These are phyloP conservation scores for Lumnitzera racemosa DNA, from an alignment of 345 rosid species.

Conservation along the genomic window DNA sequence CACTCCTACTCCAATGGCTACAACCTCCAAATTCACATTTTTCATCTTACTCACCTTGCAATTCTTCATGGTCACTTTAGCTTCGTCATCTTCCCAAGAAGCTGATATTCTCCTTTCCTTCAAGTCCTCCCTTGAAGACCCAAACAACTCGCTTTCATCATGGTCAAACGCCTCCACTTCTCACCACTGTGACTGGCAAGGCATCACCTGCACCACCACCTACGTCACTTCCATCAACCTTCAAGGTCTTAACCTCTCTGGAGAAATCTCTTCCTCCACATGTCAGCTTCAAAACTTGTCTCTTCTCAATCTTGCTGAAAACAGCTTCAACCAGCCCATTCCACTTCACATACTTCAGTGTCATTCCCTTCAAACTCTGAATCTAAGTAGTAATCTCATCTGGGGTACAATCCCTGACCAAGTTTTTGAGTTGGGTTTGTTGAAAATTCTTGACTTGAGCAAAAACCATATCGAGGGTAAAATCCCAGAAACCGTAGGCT, in stretches of 20 bases:
- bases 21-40: constrained; percentile 22
- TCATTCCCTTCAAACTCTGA: constrained; percentile 54
- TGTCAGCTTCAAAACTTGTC: constrained; percentile 56
- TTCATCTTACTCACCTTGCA: constrained; percentile 35
- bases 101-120: constrained; percentile 66
- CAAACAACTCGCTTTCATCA: constrained; percentile 53
- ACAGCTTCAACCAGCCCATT: constrained; percentile 73
- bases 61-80: constrained; percentile 16
- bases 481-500: constrained; percentile 67
- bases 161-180: constrained; percentile 51
- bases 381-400: constrained; percentile 63
- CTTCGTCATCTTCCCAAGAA: constrained; percentile 37
- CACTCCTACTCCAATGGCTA: constrained; percentile 44
- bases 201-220: constrained; percentile 50
- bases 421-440: constrained; percentile 44
- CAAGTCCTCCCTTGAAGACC: constrained; percentile 65
- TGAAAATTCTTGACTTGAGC: constrained; percentile 63
- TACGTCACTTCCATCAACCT: constrained; percentile 63
- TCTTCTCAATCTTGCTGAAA: constrained; percentile 66
- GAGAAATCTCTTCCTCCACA: constrained; percentile 67
- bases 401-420: constrained; percentile 82
- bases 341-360: constrained; percentile 75
- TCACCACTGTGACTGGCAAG: constrained; percentile 89
- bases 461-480: constrained; percentile 70
- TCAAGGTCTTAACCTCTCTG: constrained; percentile 82